These are phyloP conservation scores for Yarrowia deformans DNA, from an alignment of 805 yeast genomes.

Conservation along the genomic window DNA sequence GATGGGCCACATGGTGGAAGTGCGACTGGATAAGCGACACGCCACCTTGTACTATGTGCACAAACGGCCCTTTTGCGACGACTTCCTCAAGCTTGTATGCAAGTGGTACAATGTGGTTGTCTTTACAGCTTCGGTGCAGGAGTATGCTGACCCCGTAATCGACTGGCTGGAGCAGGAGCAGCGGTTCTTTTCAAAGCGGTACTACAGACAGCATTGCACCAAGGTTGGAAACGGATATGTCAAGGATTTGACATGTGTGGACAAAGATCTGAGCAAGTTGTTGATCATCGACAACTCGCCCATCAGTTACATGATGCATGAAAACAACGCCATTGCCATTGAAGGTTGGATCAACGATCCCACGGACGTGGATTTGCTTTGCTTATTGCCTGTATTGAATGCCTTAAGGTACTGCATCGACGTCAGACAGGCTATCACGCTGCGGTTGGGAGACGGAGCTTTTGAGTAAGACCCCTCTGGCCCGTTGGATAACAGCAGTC, in stretches of 20 bases:
- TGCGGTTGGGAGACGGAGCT: slow-evolving; percentile 73
- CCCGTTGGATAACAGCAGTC: background rate
- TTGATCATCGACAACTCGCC: slow-evolving; percentile 94
- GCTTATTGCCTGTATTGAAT: slow-evolving; percentile 78
- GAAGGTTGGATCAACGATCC: slow-evolving; percentile 99
- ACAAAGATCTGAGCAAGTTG: slow-evolving; percentile 68
- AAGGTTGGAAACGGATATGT: slow-evolving; percentile 77
- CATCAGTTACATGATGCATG: slow-evolving; percentile 78
- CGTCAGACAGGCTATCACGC: slow-evolving; percentile 76
- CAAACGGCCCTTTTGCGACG: slow-evolving; percentile 90
- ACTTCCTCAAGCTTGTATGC: slow-evolving; percentile 76
- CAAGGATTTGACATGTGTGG: slow-evolving; percentile 65
- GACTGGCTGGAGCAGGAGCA: slow-evolving; percentile 83
- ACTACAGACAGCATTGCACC: slow-evolving; percentile 81
- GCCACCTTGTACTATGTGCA: slow-evolving; percentile 88
- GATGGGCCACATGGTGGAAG: slow-evolving; percentile 79
- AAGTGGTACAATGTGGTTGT: slow-evolving; percentile 89
- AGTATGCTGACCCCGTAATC: slow-evolving; percentile 96
- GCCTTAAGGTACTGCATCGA: slow-evolving; percentile 83
- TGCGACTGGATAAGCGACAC: slow-evolving; percentile 66
- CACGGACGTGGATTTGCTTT: slow-evolving; percentile 81
- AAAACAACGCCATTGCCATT: slow-evolving; percentile 84
- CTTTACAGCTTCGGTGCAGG: slow-evolving; percentile 93
- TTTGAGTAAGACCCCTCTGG: slow-evolving; percentile 49
- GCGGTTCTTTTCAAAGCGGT: slow-evolving; percentile 63